These are phyloP conservation scores for Scenedesmus sp. DNA, from an alignment of 163 green algal species.

Conservation along the genomic window DNA sequence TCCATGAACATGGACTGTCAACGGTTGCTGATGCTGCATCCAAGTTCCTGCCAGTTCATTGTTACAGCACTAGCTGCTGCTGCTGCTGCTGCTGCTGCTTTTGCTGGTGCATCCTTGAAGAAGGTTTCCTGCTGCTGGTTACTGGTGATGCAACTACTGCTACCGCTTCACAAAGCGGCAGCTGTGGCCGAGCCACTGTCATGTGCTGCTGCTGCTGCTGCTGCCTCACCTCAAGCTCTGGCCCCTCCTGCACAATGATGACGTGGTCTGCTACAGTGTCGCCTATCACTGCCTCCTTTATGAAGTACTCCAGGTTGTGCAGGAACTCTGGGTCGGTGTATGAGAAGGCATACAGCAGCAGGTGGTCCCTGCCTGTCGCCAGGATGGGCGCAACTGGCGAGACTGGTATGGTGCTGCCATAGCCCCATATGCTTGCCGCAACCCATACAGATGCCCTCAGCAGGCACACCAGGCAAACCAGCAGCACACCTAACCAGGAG, in stretches of 20 bases:
- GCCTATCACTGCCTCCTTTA: constrained; percentile 63
- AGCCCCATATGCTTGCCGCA: neutral
- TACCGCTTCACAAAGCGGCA: neutral
- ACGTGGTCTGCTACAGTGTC: constrained; percentile 64
- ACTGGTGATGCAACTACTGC: neutral
- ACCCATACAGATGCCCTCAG: neutral
- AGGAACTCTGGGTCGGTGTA: constrained; percentile 71
- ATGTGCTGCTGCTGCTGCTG: neutral
- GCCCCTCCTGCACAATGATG: constrained; percentile 62
- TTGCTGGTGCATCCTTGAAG: no score
- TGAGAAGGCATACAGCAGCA: constrained; percentile 75
- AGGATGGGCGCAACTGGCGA: neutral
- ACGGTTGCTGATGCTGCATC: no score
- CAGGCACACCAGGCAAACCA: neutral
- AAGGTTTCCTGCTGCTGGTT: no score
- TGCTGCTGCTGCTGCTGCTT: no score
- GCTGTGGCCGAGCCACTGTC: neutral
- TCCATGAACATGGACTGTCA: no score
- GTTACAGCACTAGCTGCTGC: no score
- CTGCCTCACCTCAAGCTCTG: constrained; percentile 12
- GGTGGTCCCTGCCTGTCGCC: constrained; percentile 33
- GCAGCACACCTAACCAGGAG: neutral
- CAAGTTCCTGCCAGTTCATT: no score
- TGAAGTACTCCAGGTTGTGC: constrained; percentile 72
- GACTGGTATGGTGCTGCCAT: neutral